Percentiles rank a stretch among this genome's conserved stretches.
Evolutionary conservation across 2,329 filamentous ascomycete genomes (phyloP).

Genomic region (Colletotrichum spaethianum): DNA sequence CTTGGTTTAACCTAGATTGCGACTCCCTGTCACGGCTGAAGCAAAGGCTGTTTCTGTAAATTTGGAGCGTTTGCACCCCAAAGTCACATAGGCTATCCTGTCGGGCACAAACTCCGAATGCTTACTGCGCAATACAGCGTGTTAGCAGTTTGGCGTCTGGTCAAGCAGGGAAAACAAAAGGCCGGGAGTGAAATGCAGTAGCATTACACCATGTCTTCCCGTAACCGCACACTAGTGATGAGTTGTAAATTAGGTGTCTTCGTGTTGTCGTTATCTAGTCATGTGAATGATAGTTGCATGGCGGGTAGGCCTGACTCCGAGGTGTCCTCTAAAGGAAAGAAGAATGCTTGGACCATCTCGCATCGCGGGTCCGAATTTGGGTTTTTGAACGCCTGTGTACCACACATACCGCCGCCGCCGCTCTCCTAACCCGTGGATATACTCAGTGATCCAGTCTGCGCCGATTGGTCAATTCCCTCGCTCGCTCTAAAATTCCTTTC

Average conservation of each 20-base stretch:
- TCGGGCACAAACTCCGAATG: neutral
- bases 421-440: neutral
- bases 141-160: neutral
- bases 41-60: neutral
- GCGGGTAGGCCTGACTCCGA: neutral
- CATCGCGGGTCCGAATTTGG: slow-evolving; percentile 7
- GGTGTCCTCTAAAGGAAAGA: slow-evolving; percentile 4
- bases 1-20: neutral
- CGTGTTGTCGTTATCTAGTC: neutral
- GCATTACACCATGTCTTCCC: neutral
- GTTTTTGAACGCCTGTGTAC: slow-evolving; percentile 32
- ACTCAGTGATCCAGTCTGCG: slow-evolving; percentile 12
- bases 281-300: neutral
- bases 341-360: slow-evolving; percentile 21
- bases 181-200: neutral
- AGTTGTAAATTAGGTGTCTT: neutral
- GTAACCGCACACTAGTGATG: neutral
- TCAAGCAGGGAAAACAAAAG: neutral
- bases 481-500: slow-evolving; percentile 9
- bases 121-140: neutral
- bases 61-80: neutral
- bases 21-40: neutral
- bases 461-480: slow-evolving; percentile 20
- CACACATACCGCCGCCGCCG: neutral
- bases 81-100: neutral